These are phyloP conservation scores for Penicillium subrubescens DNA, from an alignment of 495 filamentous ascomycete species.

Conservation along the genomic window DNA sequence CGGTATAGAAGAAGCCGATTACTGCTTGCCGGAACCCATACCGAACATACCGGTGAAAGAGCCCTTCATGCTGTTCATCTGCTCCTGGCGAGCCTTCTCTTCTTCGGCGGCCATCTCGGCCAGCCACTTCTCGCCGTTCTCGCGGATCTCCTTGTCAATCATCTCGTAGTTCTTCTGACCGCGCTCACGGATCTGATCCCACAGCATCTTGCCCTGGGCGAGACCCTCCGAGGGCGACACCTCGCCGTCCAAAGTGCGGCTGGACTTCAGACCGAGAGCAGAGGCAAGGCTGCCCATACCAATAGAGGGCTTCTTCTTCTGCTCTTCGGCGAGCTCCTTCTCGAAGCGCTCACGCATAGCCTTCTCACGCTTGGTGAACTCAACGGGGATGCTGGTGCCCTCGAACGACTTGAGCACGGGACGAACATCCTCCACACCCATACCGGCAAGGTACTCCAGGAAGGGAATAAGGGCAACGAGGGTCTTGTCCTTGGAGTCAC, in stretches of 20 bases:
- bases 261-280: conserved; percentile 73
- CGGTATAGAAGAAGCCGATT: conserved; percentile 4
- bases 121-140: conserved; percentile 92
- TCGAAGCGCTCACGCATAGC: conserved; percentile 77
- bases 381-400: conserved; percentile 79
- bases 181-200: conserved; percentile 87
- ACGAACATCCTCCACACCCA: conserved; percentile 84
- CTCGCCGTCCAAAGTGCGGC: conserved; percentile 62
- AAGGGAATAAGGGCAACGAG: conserved; percentile 90
- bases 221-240: conserved; percentile 69
- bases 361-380: conserved; percentile 88
- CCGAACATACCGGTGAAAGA: conserved; percentile 62
- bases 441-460: conserved; percentile 93
- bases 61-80: conserved; percentile 83
- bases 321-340: conserved; percentile 71
- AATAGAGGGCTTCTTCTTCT: conserved; percentile 60
- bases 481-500: conserved; percentile 76
- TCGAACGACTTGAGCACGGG: conserved; percentile 85
- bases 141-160: conserved; percentile 83
- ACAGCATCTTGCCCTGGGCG: conserved; percentile 90
- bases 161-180: conserved; percentile 87
- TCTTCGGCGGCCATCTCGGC: conserved; percentile 84
- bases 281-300: conserved; percentile 63
- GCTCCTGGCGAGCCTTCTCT: conserved; percentile 84
- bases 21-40: conserved; percentile 36